Conservation (phyloP, 257 asterid species). For the Agastache rugosa region DNA sequence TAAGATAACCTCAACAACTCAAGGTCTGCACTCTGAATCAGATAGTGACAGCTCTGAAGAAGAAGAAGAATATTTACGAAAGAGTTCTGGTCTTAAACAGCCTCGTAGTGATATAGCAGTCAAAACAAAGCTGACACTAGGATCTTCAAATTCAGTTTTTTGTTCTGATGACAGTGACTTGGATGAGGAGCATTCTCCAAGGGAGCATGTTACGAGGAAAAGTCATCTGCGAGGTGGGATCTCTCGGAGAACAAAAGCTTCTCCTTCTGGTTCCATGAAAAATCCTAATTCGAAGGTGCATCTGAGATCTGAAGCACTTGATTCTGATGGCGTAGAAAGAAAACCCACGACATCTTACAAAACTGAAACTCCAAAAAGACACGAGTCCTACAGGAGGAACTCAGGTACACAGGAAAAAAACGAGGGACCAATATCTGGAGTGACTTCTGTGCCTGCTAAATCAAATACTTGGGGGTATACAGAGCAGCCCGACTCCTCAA, state of each 20-base stretch:
- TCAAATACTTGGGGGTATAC: slow-evolving; percentile 44
- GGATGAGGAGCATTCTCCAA: slow-evolving; percentile 62
- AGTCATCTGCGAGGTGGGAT: slow-evolving; percentile 53
- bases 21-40: slow-evolving; percentile 37
- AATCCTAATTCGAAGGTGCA: slow-evolving; percentile 37
- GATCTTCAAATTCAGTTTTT: slow-evolving; percentile 48
- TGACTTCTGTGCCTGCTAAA: slow-evolving; percentile 38
- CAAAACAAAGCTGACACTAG: slow-evolving; percentile 40
- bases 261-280: slow-evolving; percentile 40
- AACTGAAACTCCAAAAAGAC: slow-evolving; percentile 40
- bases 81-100: slow-evolving; percentile 36
- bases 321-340: slow-evolving; percentile 43
- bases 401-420: slow-evolving; percentile 34
- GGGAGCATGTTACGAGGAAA: slow-evolving; percentile 45
- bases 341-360: slow-evolving; percentile 37
- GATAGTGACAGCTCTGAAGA: slow-evolving; percentile 64
- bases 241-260: slow-evolving; percentile 76
- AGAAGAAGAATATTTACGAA: slow-evolving; percentile 42
- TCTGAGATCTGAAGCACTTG: slow-evolving; percentile 39
- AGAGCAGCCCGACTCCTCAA: slow-evolving; percentile 29
- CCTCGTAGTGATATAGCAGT: slow-evolving; percentile 30
- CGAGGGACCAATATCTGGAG: slow-evolving; percentile 44
- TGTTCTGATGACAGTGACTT: slow-evolving; percentile 60
- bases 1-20: slow-evolving; percentile 48
- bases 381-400: slow-evolving; percentile 35